A percentile compares a stretch with the other conserved stretches of the same genome.
Evolutionary conservation across 1,284 basidiomycete species (phyloP).

Genomic region (Microbotryum saponariae): DNA sequence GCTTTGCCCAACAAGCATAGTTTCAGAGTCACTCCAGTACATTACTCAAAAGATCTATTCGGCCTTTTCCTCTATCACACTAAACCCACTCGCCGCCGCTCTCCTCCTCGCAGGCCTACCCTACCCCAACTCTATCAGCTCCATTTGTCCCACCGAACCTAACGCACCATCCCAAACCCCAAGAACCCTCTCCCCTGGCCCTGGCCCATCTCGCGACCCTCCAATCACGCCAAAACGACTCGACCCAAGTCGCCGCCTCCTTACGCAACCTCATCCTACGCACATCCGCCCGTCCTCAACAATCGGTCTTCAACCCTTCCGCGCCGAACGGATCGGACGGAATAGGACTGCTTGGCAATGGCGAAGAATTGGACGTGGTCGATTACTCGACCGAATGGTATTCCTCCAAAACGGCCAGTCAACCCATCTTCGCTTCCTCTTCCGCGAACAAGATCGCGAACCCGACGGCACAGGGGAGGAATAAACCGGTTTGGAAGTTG

Average conservation of each 20-base stretch:
- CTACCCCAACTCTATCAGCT: slow-evolving; percentile 19
- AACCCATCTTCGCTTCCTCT: background rate
- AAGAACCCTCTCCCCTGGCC: slow-evolving; percentile 17
- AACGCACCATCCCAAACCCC: slow-evolving; percentile 10
- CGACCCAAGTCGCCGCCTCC: slow-evolving; percentile 20
- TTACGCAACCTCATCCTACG: slow-evolving; percentile 27
- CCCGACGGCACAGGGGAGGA: background rate
- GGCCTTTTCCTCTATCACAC: too few species aligned
- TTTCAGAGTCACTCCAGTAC: too few species aligned
- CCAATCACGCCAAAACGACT: slow-evolving; percentile 26
- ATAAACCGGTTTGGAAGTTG: background rate
- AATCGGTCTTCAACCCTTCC: background rate
- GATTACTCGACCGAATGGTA: slow-evolving; percentile 31
- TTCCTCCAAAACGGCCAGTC: background rate
- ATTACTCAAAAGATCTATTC: too few species aligned
- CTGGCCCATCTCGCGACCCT: slow-evolving; percentile 26
- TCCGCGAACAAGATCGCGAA: background rate
- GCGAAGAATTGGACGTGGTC: slow-evolving; percentile 21
- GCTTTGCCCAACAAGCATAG: too few species aligned
- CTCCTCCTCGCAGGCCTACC: slow-evolving; percentile 19
- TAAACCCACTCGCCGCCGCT: too few species aligned
- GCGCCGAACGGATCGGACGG: background rate
- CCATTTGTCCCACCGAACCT: slow-evolving; percentile 17
- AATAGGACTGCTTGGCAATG: background rate
- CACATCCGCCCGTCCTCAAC: slow-evolving; percentile 6